Evolutionary conservation across 208 protist species (phyloP).

Genomic region (Cochliopodium minus): DNA sequence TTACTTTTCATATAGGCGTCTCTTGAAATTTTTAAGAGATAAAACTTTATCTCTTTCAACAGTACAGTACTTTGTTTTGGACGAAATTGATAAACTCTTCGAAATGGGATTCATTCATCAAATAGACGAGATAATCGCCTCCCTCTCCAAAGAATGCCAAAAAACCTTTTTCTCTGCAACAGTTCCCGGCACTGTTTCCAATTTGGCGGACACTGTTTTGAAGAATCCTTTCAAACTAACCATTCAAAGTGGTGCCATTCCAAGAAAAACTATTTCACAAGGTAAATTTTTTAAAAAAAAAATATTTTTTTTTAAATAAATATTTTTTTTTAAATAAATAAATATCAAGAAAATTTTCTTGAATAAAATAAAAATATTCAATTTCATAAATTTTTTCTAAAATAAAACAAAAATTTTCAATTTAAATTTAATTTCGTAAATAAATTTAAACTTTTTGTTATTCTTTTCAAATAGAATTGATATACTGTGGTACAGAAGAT

Average conservation of each 20-base stretch:
- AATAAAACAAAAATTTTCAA: no score
- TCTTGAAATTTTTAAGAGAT: slow-evolving; percentile 50
- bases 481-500: slow-evolving; percentile 82
- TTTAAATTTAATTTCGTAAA: not conserved
- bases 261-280: no score
- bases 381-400: no score
- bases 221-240: not conserved
- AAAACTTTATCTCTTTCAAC: slow-evolving; percentile 44
- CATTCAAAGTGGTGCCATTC: no score
- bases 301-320: no score
- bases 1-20: no score
- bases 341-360: no score
- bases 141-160: slow-evolving; percentile 48
- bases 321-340: no score
- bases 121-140: slow-evolving; percentile 33
- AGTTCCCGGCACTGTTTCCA: no score
- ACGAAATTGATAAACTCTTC: slow-evolving; percentile 89
- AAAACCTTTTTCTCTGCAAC: slow-evolving; percentile 58
- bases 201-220: not conserved
- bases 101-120: slow-evolving; percentile 47
- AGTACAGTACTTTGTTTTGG: slow-evolving; percentile 76
- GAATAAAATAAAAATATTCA: no score
- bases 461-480: no score
- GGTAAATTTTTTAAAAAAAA: no score
- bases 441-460: slow-evolving; percentile 23